A percentile compares a stretch with the other conserved stretches of the same genome.
These are phyloP conservation scores for Penicillium sp. DNA, from an alignment of 2,329 filamentous ascomycete species.

Conservation along the genomic window DNA sequence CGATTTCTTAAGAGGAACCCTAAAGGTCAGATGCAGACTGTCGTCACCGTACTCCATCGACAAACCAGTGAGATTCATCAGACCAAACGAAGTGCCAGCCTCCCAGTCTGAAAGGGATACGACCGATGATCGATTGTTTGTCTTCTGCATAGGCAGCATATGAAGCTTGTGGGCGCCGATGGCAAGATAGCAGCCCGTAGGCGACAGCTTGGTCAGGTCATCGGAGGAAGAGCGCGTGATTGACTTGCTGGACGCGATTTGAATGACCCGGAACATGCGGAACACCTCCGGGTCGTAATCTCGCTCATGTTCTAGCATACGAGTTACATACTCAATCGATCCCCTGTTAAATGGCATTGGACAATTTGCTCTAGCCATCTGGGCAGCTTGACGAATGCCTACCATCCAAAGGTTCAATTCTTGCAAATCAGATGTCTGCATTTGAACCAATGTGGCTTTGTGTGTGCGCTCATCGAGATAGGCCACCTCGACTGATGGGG, in stretches of 20 bases:
- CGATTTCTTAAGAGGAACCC: conserved; percentile 56
- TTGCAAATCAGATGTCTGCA: conserved; percentile 63
- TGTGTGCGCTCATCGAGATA: conserved; percentile 65
- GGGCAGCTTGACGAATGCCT: conserved; percentile 60
- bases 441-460: conserved; percentile 61
- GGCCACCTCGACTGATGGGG: conserved; percentile 66
- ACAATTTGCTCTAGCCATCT: conserved; percentile 55
- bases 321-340: conserved; percentile 62
- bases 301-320: conserved; percentile 62
- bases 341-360: conserved; percentile 56
- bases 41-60: conserved; percentile 64
- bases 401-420: conserved; percentile 67
- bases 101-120: conserved; percentile 54
- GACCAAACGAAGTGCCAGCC: conserved; percentile 58
- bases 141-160: conserved; percentile 64
- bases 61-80: conserved; percentile 62
- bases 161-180: conserved; percentile 70
- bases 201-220: conserved; percentile 64
- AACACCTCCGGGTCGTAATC: conserved; percentile 69
- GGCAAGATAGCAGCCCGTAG: conserved; percentile 66
- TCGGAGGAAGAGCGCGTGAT: conserved; percentile 61
- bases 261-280: conserved; percentile 67
- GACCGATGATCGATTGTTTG: conserved; percentile 54
- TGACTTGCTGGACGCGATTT: conserved; percentile 59
- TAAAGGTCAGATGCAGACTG: conserved; percentile 65